Percentiles rank a stretch among this genome's conserved stretches.
These are phyloP conservation scores for Nepenthes mirabilis DNA, from an alignment of 148 eudicot species.

Conservation along the genomic window DNA sequence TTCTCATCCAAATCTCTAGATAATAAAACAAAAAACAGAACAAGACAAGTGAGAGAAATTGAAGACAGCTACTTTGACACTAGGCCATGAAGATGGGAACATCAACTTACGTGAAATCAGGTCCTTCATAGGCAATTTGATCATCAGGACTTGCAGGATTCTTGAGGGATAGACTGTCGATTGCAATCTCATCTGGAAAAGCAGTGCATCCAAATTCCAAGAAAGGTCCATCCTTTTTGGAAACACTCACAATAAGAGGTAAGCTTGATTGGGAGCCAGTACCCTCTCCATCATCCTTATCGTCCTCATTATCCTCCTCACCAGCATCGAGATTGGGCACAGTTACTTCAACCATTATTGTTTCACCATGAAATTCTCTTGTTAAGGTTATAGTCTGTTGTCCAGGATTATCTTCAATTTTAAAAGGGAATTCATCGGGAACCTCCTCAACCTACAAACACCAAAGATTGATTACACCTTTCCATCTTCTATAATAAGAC, in stretches of 20 bases:
- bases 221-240: slow-evolving; percentile 30
- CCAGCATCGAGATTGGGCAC: slow-evolving; percentile 44
- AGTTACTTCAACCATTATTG: slow-evolving; percentile 46
- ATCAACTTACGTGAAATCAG: slow-evolving; percentile 48
- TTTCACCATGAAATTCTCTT: slow-evolving; percentile 52
- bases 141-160: slow-evolving; percentile 39
- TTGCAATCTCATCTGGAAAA: slow-evolving; percentile 44
- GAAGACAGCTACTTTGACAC: neutral
- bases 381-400: slow-evolving; percentile 37
- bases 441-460: slow-evolving; percentile 24
- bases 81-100: neutral
- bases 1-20: slow-evolving; percentile 69
- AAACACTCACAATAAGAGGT: slow-evolving; percentile 40
- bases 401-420: slow-evolving; percentile 38
- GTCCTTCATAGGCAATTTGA: slow-evolving; percentile 50
- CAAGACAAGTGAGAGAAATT: neutral
- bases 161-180: slow-evolving; percentile 39
- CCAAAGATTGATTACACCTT: no score
- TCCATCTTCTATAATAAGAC: no score
- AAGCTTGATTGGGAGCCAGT: slow-evolving; percentile 17
- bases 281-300: slow-evolving; percentile 21
- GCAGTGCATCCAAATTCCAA: slow-evolving; percentile 51
- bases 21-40: neutral
- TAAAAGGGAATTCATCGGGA: slow-evolving; percentile 47
- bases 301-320: slow-evolving; percentile 17